Evolutionary conservation across 2,329 filamentous ascomycete genomes (phyloP).

Genomic region (Hypoxylon sp.): DNA sequence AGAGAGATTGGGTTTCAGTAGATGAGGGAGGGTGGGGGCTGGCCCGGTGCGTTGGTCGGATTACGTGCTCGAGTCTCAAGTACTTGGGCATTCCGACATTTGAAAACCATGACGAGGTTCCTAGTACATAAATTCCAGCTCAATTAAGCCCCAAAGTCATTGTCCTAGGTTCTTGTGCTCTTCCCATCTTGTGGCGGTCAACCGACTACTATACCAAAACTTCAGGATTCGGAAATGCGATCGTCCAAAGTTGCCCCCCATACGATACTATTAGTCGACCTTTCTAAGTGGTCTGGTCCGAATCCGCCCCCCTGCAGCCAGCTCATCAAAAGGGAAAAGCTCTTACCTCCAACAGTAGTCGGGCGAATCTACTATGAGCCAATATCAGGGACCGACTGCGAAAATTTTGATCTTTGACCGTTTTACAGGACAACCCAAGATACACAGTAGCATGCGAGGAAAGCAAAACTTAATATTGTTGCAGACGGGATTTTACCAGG

Average conservation of each 20-base stretch:
- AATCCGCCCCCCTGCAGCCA: slow-evolving; percentile 34
- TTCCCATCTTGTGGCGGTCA: slow-evolving; percentile 39
- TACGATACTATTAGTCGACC: slow-evolving; percentile 26
- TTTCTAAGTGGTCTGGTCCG: slow-evolving; percentile 31
- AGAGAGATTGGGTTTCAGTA: slow-evolving; percentile 14
- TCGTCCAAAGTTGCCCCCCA: slow-evolving; percentile 29
- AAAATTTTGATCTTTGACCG: slow-evolving; percentile 24
- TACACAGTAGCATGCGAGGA: slow-evolving; percentile 21
- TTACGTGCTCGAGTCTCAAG: slow-evolving; percentile 38
- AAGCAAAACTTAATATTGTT: slow-evolving; percentile 3
- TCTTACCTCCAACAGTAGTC: slow-evolving; percentile 28
- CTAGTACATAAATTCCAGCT: slow-evolving; percentile 35
- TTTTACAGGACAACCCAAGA: slow-evolving; percentile 22
- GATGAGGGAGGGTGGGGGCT: slow-evolving; percentile 33
- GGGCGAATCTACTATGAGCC: slow-evolving; percentile 36
- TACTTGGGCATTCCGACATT: slow-evolving; percentile 31
- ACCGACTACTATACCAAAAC: slow-evolving; percentile 26
- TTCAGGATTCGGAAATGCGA: slow-evolving; percentile 29
- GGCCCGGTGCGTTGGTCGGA: slow-evolving; percentile 32
- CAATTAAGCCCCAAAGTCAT: slow-evolving; percentile 26
- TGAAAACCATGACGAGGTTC: slow-evolving; percentile 22
- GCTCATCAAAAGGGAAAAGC: slow-evolving; percentile 29
- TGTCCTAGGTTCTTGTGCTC: slow-evolving; percentile 36
- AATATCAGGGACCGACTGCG: slow-evolving; percentile 24
- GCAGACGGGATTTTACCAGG: slow-evolving; percentile 20